Conservation (phyloP, 331 rosid species). For the Arachis monticola region DNA sequence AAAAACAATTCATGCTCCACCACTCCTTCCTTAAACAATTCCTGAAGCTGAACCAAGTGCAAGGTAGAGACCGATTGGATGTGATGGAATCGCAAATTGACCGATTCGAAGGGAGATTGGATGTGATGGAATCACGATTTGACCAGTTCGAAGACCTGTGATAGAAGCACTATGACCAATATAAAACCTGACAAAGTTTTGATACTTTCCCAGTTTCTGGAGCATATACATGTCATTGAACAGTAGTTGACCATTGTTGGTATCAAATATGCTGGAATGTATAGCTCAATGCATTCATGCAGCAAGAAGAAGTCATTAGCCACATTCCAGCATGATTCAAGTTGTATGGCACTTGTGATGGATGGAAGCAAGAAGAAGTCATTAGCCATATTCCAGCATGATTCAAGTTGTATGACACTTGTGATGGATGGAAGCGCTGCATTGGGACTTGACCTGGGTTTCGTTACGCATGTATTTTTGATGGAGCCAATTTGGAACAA, state of each 20-base stretch:
- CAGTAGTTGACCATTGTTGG: conserved; percentile 88
- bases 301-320: conserved; percentile 91
- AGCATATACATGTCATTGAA: conserved; percentile 96
- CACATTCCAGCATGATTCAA: conserved; percentile 77
- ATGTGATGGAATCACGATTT: no score
- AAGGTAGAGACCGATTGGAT: no score
- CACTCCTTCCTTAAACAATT: no score
- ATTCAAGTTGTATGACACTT: no score
- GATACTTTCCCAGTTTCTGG: conserved; percentile 95
- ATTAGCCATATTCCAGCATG: no score
- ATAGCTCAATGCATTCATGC: conserved; percentile 86
- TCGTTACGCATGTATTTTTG: conserved; percentile 83
- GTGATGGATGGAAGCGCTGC: no score
- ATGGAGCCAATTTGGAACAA: conserved; percentile 99
- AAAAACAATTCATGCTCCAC: no score
- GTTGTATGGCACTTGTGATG: conserved; percentile 92
- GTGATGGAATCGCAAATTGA: no score
- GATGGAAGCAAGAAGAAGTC: conserved; percentile 52
- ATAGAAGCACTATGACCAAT: no score
- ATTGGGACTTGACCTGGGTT: conserved; percentile 75
- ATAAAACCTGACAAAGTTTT: conserved; percentile 65
- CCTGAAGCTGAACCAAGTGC: no score
- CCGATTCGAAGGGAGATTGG: no score
- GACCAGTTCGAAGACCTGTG: no score
- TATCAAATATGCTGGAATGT: conserved; percentile 88